Conservation (phyloP, 1,284 basidiomycete species). For the Porogramme epimiltina region DNA sequence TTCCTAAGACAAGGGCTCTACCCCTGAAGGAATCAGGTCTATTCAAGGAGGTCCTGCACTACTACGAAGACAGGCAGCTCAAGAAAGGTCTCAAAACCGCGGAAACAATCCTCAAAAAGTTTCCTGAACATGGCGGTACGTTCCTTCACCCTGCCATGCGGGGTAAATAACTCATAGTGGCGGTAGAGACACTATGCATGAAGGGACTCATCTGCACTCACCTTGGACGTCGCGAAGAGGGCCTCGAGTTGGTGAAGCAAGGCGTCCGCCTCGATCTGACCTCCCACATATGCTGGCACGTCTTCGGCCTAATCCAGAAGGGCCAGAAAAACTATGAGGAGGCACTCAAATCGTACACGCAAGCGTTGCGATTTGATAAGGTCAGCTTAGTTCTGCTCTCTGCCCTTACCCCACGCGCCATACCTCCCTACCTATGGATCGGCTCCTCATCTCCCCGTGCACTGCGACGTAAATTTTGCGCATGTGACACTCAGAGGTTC, state of each 20-base stretch:
- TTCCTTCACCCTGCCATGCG: slow-evolving; percentile 7
- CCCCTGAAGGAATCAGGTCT: slow-evolving; percentile 84
- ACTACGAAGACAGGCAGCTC: slow-evolving; percentile 91
- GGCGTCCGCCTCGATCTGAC: slow-evolving; percentile 88
- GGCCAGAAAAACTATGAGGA: slow-evolving; percentile 91
- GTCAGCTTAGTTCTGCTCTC: too few species aligned
- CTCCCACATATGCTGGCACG: slow-evolving; percentile 98
- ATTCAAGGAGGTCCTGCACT: slow-evolving; percentile 88
- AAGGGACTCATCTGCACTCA: slow-evolving; percentile 88
- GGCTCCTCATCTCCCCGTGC: too few species aligned
- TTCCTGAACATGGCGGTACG: slow-evolving; percentile 93
- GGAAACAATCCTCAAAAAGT: slow-evolving; percentile 94
- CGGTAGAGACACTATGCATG: slow-evolving; percentile 90
- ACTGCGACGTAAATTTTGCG: too few species aligned
- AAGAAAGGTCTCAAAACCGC: slow-evolving; percentile 92
- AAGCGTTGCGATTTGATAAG: slow-evolving; percentile 87
- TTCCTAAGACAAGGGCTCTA: slow-evolving; percentile 51
- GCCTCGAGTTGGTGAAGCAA: slow-evolving; percentile 84
- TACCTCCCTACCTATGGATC: too few species aligned
- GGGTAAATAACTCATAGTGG: slow-evolving; percentile 5
- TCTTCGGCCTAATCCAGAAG: slow-evolving; percentile 92
- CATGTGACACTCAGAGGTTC: too few species aligned
- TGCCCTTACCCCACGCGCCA: not conserved
- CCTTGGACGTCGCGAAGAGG: slow-evolving; percentile 84
- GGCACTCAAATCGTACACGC: slow-evolving; percentile 82